A percentile compares a stretch with the other conserved stretches of the same genome.
Evolutionary conservation across 768 basidiomycete species (phyloP).

Genomic region (Postia placenta): DNA sequence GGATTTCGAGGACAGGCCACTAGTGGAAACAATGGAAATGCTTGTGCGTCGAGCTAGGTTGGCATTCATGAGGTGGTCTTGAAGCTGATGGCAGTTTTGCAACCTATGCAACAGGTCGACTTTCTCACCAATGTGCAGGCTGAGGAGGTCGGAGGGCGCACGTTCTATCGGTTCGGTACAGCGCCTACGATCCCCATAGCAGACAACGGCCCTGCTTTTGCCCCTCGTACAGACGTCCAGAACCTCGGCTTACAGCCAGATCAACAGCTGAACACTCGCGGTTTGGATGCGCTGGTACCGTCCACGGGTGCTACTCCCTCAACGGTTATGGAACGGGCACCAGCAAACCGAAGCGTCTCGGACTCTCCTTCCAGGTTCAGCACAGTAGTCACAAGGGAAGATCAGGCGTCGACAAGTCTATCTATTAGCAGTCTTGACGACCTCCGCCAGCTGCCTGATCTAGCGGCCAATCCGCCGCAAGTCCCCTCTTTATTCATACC

Average conservation of each 20-base stretch:
- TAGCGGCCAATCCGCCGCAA: not conserved
- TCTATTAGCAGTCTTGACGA: not conserved
- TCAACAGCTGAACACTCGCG: no score
- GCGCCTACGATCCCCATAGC: not conserved
- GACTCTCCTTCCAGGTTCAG: constrained; percentile 1
- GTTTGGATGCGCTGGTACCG: no score
- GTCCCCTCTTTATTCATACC: no score
- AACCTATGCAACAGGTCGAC: not conserved
- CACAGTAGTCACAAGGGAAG: not conserved
- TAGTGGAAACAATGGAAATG: not conserved
- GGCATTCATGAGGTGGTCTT: no score
- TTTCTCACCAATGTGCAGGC: not conserved
- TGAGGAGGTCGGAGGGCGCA: not conserved
- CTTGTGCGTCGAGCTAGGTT: not conserved
- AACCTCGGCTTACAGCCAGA: not conserved
- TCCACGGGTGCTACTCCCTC: no score
- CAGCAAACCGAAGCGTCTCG: not conserved
- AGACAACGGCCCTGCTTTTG: not conserved
- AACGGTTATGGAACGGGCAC: no score
- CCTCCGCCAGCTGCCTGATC: not conserved
- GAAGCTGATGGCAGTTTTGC: no score
- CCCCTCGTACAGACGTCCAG: not conserved
- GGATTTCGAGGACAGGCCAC: not conserved
- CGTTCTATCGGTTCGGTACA: not conserved
- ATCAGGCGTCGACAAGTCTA: not conserved